Conservation (phyloP, 2,329 filamentous ascomycete species). For the Fusarium bulbicola region DNA sequence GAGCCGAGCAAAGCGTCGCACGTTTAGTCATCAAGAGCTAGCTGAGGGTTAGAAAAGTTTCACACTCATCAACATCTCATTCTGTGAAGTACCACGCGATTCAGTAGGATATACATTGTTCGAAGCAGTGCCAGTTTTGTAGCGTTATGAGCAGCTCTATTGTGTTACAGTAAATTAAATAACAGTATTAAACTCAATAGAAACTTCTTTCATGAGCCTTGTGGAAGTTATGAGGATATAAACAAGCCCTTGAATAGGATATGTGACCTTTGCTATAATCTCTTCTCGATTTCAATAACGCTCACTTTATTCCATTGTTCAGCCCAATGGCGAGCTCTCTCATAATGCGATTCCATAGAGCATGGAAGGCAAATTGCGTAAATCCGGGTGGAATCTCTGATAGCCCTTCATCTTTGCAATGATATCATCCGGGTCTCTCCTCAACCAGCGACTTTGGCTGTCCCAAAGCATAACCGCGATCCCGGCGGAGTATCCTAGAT, state of each 20-base stretch:
- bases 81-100: no score
- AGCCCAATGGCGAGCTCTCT: fast-evolving
- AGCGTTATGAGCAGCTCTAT: neutral
- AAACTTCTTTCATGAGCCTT: neutral
- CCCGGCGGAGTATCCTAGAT: neutral
- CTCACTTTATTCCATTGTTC: fast-evolving
- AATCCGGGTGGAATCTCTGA: no score
- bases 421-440: fast-evolving
- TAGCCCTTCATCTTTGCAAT: neutral
- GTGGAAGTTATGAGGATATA: no score
- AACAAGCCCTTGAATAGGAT: neutral
- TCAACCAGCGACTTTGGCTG: no score
- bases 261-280: neutral
- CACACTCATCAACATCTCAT: neutral
- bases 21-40: no score
- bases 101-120: neutral
- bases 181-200: neutral
- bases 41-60: fast-evolving
- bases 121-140: neutral
- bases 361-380: fast-evolving
- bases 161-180: no score
- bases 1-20: no score
- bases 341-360: neutral
- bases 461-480: neutral
- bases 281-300: neutral